phyloP scores from a whole-genome alignment of 768 basidiomycete species.

The Plicaturopsis crispa region DNA sequence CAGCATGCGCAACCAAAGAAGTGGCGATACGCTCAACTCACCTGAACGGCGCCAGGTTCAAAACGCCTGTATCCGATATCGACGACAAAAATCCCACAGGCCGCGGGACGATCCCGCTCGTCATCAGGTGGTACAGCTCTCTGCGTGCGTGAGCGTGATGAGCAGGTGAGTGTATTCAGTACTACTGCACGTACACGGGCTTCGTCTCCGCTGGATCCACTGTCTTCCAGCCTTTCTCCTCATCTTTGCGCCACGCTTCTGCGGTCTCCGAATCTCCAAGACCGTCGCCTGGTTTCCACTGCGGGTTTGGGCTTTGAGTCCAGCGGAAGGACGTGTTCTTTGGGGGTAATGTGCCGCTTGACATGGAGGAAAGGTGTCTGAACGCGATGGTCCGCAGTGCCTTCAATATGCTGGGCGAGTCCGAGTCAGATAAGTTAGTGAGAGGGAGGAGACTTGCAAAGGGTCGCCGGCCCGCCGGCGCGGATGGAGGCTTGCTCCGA shows the following conservation, averaged over 20 bases:
- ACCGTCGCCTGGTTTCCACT: slow-evolving; percentile 37
- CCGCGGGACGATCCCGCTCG: slow-evolving; percentile 31
- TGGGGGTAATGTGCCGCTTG: too few species aligned
- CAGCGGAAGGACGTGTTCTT: slow-evolving; percentile 26
- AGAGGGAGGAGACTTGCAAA: too few species aligned
- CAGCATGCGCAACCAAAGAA: slow-evolving; percentile 33
- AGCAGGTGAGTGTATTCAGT: background rate
- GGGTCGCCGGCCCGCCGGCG: too few species aligned
- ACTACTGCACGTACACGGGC: slow-evolving; percentile 19
- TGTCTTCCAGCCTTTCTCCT: slow-evolving; percentile 27
- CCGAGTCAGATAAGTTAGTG: too few species aligned
- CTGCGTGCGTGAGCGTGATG: background rate
- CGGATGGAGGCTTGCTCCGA: too few species aligned
- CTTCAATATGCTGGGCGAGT: too few species aligned
- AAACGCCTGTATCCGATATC: slow-evolving; percentile 19
- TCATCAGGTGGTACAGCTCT: slow-evolving; percentile 23
- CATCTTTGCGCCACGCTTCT: slow-evolving; percentile 23
- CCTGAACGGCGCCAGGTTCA: slow-evolving; percentile 37
- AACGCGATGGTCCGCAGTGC: too few species aligned
- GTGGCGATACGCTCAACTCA: slow-evolving; percentile 14
- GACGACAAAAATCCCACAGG: slow-evolving; percentile 38
- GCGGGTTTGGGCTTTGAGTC: slow-evolving; percentile 29
- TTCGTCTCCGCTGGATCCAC: slow-evolving; percentile 30
- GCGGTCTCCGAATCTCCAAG: slow-evolving; percentile 10
- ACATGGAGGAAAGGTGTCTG: too few species aligned